Evolutionary conservation across 2,329 filamentous ascomycete genomes (phyloP), one percentile per base, ranked within the genome.

Genomic region (Ploettnerulaceae sp.): DNA sequence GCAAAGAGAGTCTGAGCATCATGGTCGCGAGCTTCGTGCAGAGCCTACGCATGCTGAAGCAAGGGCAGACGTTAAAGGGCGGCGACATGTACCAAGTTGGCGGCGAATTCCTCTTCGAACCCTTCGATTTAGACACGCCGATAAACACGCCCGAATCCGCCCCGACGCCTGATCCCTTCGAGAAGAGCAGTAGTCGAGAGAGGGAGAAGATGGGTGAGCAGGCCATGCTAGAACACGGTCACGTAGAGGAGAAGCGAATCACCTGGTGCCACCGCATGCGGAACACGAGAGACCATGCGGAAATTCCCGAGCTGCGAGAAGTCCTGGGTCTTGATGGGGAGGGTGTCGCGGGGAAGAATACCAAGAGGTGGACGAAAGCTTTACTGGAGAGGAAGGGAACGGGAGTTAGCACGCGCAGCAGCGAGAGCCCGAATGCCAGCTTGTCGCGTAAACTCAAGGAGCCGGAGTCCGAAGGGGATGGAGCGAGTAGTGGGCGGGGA

Each of bases 211-310:
- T 49, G 4, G 55, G 45, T 2, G 44, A 33, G 35, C 14, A 31
- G 3, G 45, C 39, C 1, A 48, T 50, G 22, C 5, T 48, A 21
- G 51, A 49, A 6, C 41, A 45, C 33, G 55, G 51, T 3, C 35
- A 52, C 17, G 59, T 64, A 2, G 71, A 77, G 59, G 71, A 77
- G 59, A 84, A 85, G 67, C 70, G 69, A 45, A 75, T 87, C 21
- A 81, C 78, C 1, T 94, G 88, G 87, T 89, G 84, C 58, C 86
- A 91, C 67, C 74, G 86, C 21, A 94, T 94, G 87, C 73, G 73
- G 61, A 86, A 79, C 47, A 91, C 86, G 9, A 70, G 87, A 38
- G 87, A 90, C 56, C 88, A 94, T 61, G 76, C 77, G 1, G 86
- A 89, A 69, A 71, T 90, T 1, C 72, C 74, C 0, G 81, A 82